Evolutionary conservation across 1,284 basidiomycete species (phyloP).

Genomic region (Leccinum variabile): DNA sequence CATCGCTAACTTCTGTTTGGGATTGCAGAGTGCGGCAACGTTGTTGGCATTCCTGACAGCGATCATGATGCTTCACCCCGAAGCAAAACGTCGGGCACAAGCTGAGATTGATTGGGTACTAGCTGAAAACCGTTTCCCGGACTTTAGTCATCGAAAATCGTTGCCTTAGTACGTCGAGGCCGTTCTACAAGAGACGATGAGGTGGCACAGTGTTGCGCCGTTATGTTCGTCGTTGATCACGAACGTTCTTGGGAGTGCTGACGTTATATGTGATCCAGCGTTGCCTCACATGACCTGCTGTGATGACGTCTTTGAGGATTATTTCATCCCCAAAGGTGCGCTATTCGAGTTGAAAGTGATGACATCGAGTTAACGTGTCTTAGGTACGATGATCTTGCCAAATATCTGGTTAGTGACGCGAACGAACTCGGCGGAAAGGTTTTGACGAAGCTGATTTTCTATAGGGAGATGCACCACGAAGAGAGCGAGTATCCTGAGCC

Average conservation of each 20-base stretch:
- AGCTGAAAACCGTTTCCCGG: slow-evolving; percentile 20
- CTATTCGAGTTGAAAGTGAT: neutral
- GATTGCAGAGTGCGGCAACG: slow-evolving; percentile 22
- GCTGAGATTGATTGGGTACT: slow-evolving; percentile 34
- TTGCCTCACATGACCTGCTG: slow-evolving; percentile 30
- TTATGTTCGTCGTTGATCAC: slow-evolving; percentile 23
- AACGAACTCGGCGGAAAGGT: neutral
- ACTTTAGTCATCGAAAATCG: slow-evolving; percentile 28
- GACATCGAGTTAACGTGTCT: slow-evolving; percentile 3
- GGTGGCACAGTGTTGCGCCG: slow-evolving; percentile 34
- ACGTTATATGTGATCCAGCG: slow-evolving; percentile 18
- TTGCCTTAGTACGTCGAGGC: slow-evolving; percentile 34
- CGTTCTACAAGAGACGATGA: slow-evolving; percentile 34
- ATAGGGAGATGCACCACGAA: slow-evolving; percentile 34
- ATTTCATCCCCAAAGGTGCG: slow-evolving; percentile 36
- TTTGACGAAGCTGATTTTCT: neutral
- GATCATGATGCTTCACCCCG: slow-evolving; percentile 33
- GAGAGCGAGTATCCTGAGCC: slow-evolving; percentile 33
- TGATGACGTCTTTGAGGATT: slow-evolving; percentile 35
- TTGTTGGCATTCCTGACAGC: slow-evolving; percentile 30
- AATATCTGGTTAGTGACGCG: slow-evolving; percentile 33
- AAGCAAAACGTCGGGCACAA: slow-evolving; percentile 32
- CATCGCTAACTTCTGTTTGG: neutral
- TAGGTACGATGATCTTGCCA: slow-evolving; percentile 32
- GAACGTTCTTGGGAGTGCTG: slow-evolving; percentile 3